Percentiles rank a stretch among this genome's conserved stretches.
phyloP scores from a whole-genome alignment of 169 alveolate genomes.

The Cryptosporidium sp. region DNA sequence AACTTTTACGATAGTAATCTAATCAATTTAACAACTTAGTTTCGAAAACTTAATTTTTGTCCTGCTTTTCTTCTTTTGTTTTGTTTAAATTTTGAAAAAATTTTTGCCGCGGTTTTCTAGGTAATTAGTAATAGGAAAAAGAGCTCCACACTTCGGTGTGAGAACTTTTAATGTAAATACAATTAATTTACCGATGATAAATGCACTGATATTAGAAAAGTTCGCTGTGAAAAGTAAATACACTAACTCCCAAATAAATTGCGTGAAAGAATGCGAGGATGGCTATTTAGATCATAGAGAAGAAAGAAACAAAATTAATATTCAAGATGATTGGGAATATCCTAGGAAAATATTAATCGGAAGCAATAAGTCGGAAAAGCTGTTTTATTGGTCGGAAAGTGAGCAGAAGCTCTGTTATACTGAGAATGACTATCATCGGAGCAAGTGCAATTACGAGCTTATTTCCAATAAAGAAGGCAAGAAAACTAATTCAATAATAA shows the following conservation, averaged over 20 bases:
- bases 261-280: neutral
- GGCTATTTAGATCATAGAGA: neutral
- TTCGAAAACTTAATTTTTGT: neutral
- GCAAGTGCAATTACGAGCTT: neutral
- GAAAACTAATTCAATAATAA: neutral
- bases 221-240: neutral
- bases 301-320: neutral
- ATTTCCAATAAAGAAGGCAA: neutral
- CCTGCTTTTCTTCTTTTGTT: neutral
- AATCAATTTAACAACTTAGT: neutral
- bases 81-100: neutral
- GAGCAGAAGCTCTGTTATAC: neutral
- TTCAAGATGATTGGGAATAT: constrained; percentile 4
- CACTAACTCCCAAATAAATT: neutral
- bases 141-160: constrained; percentile 45
- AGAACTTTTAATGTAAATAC: constrained; percentile 4
- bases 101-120: neutral
- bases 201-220: constrained; percentile 47
- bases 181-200: constrained; percentile 22
- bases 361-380: neutral
- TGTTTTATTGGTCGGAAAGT: constrained; percentile 35
- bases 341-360: constrained; percentile 25
- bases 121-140: neutral
- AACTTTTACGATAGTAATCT: neutral
- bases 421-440: neutral